A percentile compares a stretch with the other conserved stretches of the same genome.
These are phyloP conservation scores for Phytophthora rubi DNA, from an alignment of 352 stramenopile genomes.

Conservation along the genomic window DNA sequence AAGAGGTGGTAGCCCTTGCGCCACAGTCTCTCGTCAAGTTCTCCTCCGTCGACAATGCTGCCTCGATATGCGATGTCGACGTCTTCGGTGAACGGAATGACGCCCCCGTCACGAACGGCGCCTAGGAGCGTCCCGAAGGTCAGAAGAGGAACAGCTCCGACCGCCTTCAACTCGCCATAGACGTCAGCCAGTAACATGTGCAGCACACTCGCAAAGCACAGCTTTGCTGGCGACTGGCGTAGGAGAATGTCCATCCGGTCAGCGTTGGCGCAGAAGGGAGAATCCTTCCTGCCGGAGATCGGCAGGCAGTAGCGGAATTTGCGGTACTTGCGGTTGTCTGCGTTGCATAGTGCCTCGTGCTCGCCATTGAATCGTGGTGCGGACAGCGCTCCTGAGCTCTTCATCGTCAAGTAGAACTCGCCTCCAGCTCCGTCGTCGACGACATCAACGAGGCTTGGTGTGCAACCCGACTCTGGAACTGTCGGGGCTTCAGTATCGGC, in stretches of 20 bases:
- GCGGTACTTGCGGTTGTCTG: not conserved
- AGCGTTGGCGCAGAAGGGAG: conserved; percentile 38
- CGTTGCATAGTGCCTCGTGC: conserved; percentile 22
- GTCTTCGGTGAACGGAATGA: conserved; percentile 62
- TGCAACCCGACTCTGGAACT: conserved; percentile 1
- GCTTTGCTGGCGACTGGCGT: conserved; percentile 24
- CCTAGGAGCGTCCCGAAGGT: conserved; percentile 55
- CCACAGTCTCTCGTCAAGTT: conserved; percentile 31
- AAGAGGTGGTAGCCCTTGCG: conserved; percentile 61
- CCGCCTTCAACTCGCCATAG: conserved; percentile 40
- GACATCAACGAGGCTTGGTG: not conserved
- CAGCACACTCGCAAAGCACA: conserved; percentile 53
- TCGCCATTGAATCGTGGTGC: conserved; percentile 29
- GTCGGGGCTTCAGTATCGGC: not conserved
- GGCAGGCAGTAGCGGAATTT: conserved; percentile 48
- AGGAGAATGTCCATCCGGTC: conserved; percentile 55
- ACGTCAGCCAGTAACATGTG: conserved; percentile 61
- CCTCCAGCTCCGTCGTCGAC: conserved; percentile 1
- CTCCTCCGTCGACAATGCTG: conserved; percentile 8
- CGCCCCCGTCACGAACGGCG: conserved; percentile 45
- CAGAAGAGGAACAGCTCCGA: conserved; percentile 34
- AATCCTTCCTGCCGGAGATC: conserved; percentile 48
- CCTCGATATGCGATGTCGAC: conserved; percentile 49
- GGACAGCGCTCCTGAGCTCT: conserved; percentile 1
- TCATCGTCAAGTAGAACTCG: conserved; percentile 13